Base-by-base conservation (phyloP, 1,284 basidiomycete genomes). In the Microbotryum scabiosae region DNA sequence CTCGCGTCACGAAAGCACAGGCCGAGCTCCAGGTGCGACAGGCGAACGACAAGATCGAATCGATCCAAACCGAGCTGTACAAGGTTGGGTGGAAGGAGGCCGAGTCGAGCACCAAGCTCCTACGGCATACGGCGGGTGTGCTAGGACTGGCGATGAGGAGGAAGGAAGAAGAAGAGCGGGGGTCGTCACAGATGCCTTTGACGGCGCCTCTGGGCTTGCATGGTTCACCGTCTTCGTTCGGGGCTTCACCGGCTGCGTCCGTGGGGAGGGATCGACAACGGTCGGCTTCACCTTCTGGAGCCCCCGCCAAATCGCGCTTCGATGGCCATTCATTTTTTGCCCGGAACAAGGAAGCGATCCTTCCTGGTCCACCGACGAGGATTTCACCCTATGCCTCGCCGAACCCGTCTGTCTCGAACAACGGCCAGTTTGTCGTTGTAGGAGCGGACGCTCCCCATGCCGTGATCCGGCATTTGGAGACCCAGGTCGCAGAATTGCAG, bases 71-170 rank as follows among this genome's bases (percentile, higher is more conserved):
- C 7, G 64, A 65, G 25, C 44, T 66, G 47, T 36, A 49, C 51
- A 56, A 51, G 12, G 28, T 62, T 14, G 45, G 57, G 1, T 52
- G 52, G 51, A 46, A 51, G 14, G 66, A 68, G 28, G 50, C 61
- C 1, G 63, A 61, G 32, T 25, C 63, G 14, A 43, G 59, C 2
- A 59, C 61, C 1, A 48, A 49, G 30, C 49, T 68, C 0, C 51
- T 70, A 10, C 45, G 43, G 21, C 68, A 70, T 32, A 70, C 57
- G n/a, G 68, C 67, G 4, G 68, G 59, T 26, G 68, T 70, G 1
- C 59, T 70, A 12, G 62, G 64, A 1, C 43, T 59, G 18, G 44
- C 61, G 23, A 14, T 61, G 8, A 52, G 61, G 10, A 28, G 32
- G 21, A 57, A 57, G n/a, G 60, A 64, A 20, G 62, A 67, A n/a